Evolutionary conservation across 495 filamentous ascomycete species (phyloP).

Genomic region (Aspergillus egyptiacus): DNA sequence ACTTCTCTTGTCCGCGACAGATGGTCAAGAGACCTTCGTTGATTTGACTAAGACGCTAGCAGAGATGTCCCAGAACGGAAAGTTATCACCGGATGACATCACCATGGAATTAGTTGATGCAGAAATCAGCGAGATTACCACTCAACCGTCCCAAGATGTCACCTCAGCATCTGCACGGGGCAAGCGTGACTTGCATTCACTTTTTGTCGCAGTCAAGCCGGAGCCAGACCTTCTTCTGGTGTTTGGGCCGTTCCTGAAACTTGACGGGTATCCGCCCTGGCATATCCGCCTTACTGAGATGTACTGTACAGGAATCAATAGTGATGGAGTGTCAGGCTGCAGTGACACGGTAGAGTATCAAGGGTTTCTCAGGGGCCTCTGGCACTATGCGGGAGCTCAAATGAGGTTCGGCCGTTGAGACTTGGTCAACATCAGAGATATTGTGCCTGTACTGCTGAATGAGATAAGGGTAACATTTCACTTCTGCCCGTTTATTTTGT

Average conservation of each 20-base stretch:
- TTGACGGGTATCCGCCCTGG: conserved; percentile 95
- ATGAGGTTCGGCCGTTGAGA: conserved; percentile 79
- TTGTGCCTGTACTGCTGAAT: too few species aligned
- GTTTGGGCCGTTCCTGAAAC: conserved; percentile 71
- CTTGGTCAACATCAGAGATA: too few species aligned
- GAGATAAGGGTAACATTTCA: too few species aligned
- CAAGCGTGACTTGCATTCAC: not conserved
- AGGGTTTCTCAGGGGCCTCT: conserved; percentile 77
- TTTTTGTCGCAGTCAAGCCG: conserved; percentile 23
- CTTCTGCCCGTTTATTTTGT: too few species aligned
- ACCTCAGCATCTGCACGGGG: not conserved
- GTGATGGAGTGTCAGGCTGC: conserved; percentile 29
- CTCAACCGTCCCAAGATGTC: conserved; percentile 27
- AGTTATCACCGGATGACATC: conserved; percentile 72
- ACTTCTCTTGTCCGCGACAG: conserved; percentile 82
- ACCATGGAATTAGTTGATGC: conserved; percentile 82
- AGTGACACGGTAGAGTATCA: conserved; percentile 77
- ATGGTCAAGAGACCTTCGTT: conserved; percentile 87
- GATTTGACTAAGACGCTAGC: conserved; percentile 92
- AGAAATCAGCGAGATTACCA: conserved; percentile 63
- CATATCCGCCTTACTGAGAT: conserved; percentile 93
- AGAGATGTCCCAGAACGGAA: conserved; percentile 88
- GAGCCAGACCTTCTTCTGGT: conserved; percentile 89
- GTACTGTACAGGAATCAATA: conserved; percentile 52
- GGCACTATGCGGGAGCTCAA: conserved; percentile 78